A percentile compares a stretch with the other conserved stretches of the same genome.
Evolutionary conservation across 2,329 filamentous ascomycete genomes (phyloP).

Genomic region (Alternaria sp.): DNA sequence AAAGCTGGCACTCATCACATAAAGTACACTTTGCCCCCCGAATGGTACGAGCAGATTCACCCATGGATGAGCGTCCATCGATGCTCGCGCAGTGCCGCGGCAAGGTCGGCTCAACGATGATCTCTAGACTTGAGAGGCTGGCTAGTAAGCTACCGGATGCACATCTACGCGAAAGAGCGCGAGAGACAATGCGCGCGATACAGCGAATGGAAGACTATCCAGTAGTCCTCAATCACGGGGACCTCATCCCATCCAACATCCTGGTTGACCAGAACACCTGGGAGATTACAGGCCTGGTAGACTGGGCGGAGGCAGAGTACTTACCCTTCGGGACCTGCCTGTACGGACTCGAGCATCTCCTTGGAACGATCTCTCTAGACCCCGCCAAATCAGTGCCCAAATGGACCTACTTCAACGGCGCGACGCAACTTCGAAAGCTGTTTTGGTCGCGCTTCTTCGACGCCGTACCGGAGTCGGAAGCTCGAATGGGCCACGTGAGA

Average conservation of each 20-base stretch:
- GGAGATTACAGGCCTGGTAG: constrained; percentile 61
- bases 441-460: constrained; percentile 59
- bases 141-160: constrained; percentile 30
- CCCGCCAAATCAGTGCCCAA: neutral
- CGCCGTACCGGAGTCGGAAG: constrained; percentile 46
- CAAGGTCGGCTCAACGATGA: constrained; percentile 37
- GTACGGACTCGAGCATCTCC: constrained; percentile 66
- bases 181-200: constrained; percentile 10
- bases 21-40: neutral
- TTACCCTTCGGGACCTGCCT: constrained; percentile 66
- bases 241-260: constrained; percentile 65
- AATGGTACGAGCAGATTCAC: constrained; percentile 23
- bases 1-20: constrained; percentile 22
- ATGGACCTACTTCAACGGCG: constrained; percentile 55
- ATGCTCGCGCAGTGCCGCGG: constrained; percentile 31
- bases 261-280: constrained; percentile 57
- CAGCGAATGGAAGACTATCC: constrained; percentile 60
- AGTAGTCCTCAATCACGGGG: constrained; percentile 67
- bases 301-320: constrained; percentile 70
- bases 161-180: constrained; percentile 26
- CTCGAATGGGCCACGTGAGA: constrained; percentile 46
- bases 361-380: constrained; percentile 55
- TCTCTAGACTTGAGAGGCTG: constrained; percentile 34
- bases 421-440: constrained; percentile 50
- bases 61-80: constrained; percentile 11